Base-by-base conservation (phyloP, 352 stramenopile genomes). In the Phytophthora cajani region DNA sequence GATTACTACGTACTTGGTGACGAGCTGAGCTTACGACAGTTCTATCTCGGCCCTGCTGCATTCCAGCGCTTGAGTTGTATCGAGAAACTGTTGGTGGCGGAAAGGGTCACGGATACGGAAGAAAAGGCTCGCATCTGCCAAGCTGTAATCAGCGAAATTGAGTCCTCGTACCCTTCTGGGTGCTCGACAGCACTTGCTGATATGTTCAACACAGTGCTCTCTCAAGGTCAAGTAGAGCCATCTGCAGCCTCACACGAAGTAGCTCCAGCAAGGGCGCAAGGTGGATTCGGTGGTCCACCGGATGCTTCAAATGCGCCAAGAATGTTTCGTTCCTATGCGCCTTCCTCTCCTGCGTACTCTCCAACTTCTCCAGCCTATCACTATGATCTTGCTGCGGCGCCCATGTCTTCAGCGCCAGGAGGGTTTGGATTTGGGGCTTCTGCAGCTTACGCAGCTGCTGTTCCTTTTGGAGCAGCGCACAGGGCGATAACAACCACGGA, bases 1-100 rank as follows among this genome's bases (percentile, higher is more conserved):
- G 83, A 91, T 46, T 77, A 78, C 50, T 88, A 79, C 27, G 46
- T 91, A n/a, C 67, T 87, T 25, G 65, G 64, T 27, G 72, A 83
- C 50, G 61, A 82, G 33, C 44, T 52, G 6, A 72, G 49, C 1
- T 60, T 87, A 19, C 56, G 46, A 33, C 58, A 25, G 5, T 65
- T 77, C 10, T 87, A 82, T 66, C 47, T 74, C 3, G 38, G 47
- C 12, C 71, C 76, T 16, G 62, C 61, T n/a, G 47, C 53, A 47
- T 82, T 87, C 23, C 55, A 77, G 6, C 59, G 42, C 0, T 56
- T 89, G 19, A 76, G 77, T 47, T 68, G 63, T 21, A 61, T 88
- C 17, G 80, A 91, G 46, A 80, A 77, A 11, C 59, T 86, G 11
- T 54, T 91, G 9, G 38, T 88, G 25, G 79, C 75, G 2, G 75